phyloP scores from a whole-genome alignment of 2,329 filamentous ascomycete genomes.

The Stachybotrys elegans region DNA sequence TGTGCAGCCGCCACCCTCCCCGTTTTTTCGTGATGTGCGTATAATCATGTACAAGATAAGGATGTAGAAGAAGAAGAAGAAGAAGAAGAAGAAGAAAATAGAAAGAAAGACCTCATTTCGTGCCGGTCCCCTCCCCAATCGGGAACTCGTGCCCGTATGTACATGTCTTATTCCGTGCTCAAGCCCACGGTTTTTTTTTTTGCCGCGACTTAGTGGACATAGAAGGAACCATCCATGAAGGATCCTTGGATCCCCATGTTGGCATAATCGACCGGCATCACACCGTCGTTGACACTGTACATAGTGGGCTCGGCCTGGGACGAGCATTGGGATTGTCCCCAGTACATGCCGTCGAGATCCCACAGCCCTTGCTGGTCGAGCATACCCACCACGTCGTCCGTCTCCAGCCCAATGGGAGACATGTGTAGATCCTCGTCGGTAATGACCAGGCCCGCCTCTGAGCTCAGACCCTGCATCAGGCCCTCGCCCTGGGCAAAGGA shows the following conservation, averaged over 20 bases:
- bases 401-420: slow-evolving; percentile 46
- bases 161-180: too few relatives aligned
- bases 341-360: slow-evolving; percentile 53
- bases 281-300: slow-evolving; percentile 25
- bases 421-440: slow-evolving; percentile 40
- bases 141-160: neutral
- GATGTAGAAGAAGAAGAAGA: neutral
- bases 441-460: slow-evolving; percentile 23
- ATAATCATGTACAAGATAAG: neutral
- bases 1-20: neutral
- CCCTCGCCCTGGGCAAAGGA: slow-evolving; percentile 8
- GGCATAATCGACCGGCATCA: slow-evolving; percentile 31
- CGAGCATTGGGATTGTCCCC: slow-evolving; percentile 28
- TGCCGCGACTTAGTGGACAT: slow-evolving; percentile 25
- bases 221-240: slow-evolving; percentile 36
- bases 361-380: slow-evolving; percentile 49
- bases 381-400: slow-evolving; percentile 46
- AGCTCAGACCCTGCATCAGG: neutral
- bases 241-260: slow-evolving; percentile 30
- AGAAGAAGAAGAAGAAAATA: neutral
- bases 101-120: neutral
- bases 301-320: slow-evolving; percentile 11
- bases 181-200: neutral
- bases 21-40: neutral
- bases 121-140: too few relatives aligned